Evolutionary conservation across 75 land plant genomes (phyloP).

Genomic region (Sequoiadendron giganteum): DNA sequence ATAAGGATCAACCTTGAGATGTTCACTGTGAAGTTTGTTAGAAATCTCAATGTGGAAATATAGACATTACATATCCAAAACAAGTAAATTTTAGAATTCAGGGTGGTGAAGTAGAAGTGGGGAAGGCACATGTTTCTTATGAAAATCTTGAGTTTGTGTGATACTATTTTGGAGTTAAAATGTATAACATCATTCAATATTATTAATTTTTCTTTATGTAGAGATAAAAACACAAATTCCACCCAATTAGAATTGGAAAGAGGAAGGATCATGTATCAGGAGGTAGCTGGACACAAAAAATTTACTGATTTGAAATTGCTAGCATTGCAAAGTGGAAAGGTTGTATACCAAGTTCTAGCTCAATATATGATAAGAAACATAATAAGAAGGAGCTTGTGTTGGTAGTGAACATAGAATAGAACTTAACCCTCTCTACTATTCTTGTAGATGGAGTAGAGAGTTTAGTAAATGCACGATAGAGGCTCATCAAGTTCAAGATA

Average conservation of each 20-base stretch:
- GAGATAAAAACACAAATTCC: constrained; percentile 58
- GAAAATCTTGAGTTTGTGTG: constrained; percentile 32
- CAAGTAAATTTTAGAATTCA: constrained; percentile 94
- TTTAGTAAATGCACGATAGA: too few species aligned
- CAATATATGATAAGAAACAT: constrained; percentile 30
- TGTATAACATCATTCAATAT: constrained; percentile 53
- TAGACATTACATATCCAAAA: constrained; percentile 77
- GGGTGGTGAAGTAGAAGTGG: constrained; percentile 82
- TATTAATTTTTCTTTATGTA: constrained; percentile 51
- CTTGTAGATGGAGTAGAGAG: constrained; percentile 91
- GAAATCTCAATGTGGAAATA: constrained; percentile 56
- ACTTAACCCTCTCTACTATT: constrained; percentile 69
- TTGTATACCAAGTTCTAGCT: constrained; percentile 60
- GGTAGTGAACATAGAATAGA: constrained; percentile 87
- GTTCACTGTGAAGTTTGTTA: constrained; percentile 55
- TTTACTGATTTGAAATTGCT: constrained; percentile 50
- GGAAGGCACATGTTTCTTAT: constrained; percentile 65
- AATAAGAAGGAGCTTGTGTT: constrained; percentile 54
- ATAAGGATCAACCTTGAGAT: constrained; percentile 71
- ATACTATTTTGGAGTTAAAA: constrained; percentile 32
- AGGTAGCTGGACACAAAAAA: constrained; percentile 36
- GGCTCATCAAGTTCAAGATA: too few species aligned
- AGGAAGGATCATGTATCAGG: constrained; percentile 69
- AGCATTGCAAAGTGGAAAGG: constrained; percentile 75
- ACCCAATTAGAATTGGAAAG: constrained; percentile 70